Evolutionary conservation across 352 stramenopile genomes (phyloP), one percentile per base, ranked within the genome.

Genomic region (Phytophthora citrophthora): DNA sequence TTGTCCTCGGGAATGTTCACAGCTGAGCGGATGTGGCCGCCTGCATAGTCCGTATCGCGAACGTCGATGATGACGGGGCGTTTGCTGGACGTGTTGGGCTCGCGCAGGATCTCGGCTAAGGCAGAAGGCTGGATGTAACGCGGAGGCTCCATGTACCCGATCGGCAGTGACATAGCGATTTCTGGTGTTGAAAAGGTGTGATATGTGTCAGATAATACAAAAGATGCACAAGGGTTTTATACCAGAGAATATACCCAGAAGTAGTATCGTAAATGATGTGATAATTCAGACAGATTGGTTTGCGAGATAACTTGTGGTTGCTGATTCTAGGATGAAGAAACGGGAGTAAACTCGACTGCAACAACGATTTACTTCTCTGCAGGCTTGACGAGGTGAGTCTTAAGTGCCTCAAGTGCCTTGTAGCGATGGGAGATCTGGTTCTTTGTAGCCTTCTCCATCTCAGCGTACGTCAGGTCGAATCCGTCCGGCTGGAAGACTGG

Each of bases 381-480:
- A 4, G 67, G 47, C 29, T 77, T 64, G 16, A 71, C 38, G 13
- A 86, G 61, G 66, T 83, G 71, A 8, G 57, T 26, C 50, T 70
- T 79, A 29, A 96, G 75, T 60, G 82, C 79, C 46, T 94, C 79
- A 18, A 96, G 76, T 44, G 84, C 83, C 62, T 89, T 90, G 84
- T 84, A 94, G 46, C 92, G 85, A 70, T 98, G 92, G 52, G 87
- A 96, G 65, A 98, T 96, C 43, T 72, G 73, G 81, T 98, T 97
- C 78, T 98, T 98, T 15, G 73, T 82, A 16, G 52, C 52, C 73
- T 96, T 97, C 58, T 95, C 83, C 88, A 98, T 91, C 74, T 98
- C 90, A 36, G 90, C 92, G 78, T 95, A 98, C 45, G 93, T 97
- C 46, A 79, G 34, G 0, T 86, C 74, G 59, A 76, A 95, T 49